phyloP scores from a whole-genome alignment of 352 stramenopile genomes.

The Phytophthora niederhauseri region DNA sequence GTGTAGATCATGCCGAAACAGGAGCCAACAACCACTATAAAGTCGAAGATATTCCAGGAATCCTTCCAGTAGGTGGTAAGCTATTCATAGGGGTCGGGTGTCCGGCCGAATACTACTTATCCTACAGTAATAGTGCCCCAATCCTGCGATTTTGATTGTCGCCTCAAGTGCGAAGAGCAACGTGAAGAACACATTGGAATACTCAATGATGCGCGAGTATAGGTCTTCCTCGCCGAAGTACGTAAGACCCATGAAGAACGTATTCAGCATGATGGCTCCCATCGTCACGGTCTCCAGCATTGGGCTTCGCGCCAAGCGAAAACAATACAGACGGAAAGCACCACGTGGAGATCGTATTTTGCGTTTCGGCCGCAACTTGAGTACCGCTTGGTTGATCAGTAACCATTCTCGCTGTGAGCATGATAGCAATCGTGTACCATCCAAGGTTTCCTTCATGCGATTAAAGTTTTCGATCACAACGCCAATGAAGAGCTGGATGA shows the following conservation, averaged over 20 bases:
- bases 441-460: conserved; percentile 67
- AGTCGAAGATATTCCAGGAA: conserved; percentile 90
- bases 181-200: conserved; percentile 82
- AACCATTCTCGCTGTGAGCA: conserved; percentile 78
- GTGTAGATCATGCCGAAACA: conserved; percentile 58
- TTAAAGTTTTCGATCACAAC: conserved; percentile 94
- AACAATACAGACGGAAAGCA: conserved; percentile 42
- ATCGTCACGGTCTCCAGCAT: conserved; percentile 81
- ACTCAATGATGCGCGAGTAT: conserved; percentile 61
- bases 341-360: conserved; percentile 55
- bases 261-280: conserved; percentile 89
- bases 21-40: conserved; percentile 55
- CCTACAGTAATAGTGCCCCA: conserved; percentile 80
- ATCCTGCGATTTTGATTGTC: conserved; percentile 75
- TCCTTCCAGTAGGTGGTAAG: no score
- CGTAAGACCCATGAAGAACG: conserved; percentile 77
- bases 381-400: conserved; percentile 57
- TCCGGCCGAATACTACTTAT: no score
- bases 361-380: conserved; percentile 45
- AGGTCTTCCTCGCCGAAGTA: conserved; percentile 82
- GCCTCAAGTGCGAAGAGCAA: conserved; percentile 85
- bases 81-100: no score
- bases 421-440: conserved; percentile 73
- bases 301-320: conserved; percentile 46
- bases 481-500: conserved; percentile 93